phyloP scores from a whole-genome alignment of 805 yeast genomes.

The Candida loeiensis region DNA sequence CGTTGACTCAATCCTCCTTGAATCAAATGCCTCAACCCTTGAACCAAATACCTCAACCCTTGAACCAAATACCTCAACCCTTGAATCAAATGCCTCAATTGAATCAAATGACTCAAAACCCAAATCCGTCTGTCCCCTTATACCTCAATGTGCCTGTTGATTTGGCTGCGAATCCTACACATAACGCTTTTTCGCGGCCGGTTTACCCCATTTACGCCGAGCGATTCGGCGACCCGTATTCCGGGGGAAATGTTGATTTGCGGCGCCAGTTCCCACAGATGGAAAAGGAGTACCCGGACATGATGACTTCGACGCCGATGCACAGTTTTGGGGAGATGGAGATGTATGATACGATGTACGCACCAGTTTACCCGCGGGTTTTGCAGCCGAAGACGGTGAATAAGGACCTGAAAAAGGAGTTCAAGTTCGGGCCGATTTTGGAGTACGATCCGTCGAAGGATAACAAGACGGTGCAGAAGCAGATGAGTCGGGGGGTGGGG shows the following conservation, averaged over 20 bases:
- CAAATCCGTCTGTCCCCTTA: not conserved
- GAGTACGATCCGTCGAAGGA: conserved; percentile 40
- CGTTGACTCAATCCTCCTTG: too few relatives aligned
- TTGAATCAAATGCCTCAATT: not conserved
- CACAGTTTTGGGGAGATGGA: not conserved
- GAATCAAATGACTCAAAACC: not conserved
- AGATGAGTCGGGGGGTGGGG: conserved; percentile 18
- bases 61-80: not conserved
- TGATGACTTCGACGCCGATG: not conserved
- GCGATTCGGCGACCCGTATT: not conserved
- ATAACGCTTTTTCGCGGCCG: not conserved
- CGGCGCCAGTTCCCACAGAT: not conserved
- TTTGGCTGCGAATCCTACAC: conserved; percentile 1
- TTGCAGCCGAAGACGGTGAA: conserved; percentile 12
- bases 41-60: too few relatives aligned
- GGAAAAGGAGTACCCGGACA: not conserved
- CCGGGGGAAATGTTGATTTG: not conserved
- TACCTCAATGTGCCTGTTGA: too few relatives aligned
- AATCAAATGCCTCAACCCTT: too few relatives aligned
- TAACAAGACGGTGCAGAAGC: conserved; percentile 15
- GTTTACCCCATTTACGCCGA: not conserved
- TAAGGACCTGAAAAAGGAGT: conserved; percentile 25
- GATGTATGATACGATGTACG: not conserved
- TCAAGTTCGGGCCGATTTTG: conserved; percentile 39
- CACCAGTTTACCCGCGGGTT: conserved; percentile 1